A percentile compares a stretch with the other conserved stretches of the same genome.
Evolutionary conservation across 306 rosid genomes (phyloP).

Genomic region (Castanea mollissima): DNA sequence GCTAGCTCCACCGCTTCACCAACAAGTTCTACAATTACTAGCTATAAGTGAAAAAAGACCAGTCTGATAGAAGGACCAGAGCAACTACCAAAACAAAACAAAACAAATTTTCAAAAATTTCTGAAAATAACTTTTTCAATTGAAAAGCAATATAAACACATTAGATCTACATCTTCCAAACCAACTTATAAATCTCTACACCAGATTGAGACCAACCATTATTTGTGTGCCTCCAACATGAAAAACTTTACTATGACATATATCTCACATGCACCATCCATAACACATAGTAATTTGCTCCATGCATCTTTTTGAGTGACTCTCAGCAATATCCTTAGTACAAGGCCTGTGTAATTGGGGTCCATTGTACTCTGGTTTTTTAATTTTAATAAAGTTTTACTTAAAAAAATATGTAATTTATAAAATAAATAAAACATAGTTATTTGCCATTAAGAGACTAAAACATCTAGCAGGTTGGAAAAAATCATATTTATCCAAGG

Average conservation of each 20-base stretch:
- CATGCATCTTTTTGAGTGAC: no score
- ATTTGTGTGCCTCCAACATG: no score
- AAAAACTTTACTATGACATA: not conserved
- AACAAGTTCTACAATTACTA: not conserved
- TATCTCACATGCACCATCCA: not conserved
- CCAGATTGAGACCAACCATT: no score
- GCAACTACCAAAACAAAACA: not conserved
- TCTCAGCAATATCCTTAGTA: no score
- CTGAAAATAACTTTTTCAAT: not conserved
- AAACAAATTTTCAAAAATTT: constrained; percentile 2
- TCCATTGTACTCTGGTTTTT: no score
- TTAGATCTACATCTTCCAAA: no score
- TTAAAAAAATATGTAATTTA: no score
- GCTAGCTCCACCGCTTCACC: not conserved
- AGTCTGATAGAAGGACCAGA: not conserved
- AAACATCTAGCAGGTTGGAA: not conserved
- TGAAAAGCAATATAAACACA: not conserved
- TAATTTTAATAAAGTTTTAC: no score
- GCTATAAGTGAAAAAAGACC: not conserved
- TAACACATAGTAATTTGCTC: not conserved
- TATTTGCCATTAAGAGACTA: not conserved
- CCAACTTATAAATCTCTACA: no score
- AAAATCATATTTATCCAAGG: no score
- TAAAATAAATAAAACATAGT: no score
- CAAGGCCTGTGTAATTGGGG: no score